Conservation (phyloP, 1,284 basidiomycete genomes). For the Cystobasidiaceae sp. region DNA sequence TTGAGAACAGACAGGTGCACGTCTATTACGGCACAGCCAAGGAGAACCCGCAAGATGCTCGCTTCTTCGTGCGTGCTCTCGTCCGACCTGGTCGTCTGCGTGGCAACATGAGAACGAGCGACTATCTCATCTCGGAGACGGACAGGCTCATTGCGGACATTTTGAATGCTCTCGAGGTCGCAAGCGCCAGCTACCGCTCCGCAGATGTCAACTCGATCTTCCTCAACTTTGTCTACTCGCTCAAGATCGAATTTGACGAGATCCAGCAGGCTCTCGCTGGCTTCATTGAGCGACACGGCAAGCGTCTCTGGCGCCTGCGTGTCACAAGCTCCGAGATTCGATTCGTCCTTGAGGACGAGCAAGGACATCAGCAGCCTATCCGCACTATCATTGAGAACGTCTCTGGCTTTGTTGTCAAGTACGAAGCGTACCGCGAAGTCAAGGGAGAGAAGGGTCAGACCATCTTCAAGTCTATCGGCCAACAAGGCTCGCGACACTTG, state of each 20-base stretch:
- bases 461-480: conserved; percentile 90
- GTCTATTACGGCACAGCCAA: conserved; percentile 93
- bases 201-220: conserved; percentile 44
- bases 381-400: conserved; percentile 98
- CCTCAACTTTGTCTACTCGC: conserved; percentile 65
- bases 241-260: conserved; percentile 90
- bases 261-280: conserved; percentile 92
- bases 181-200: conserved; percentile 75
- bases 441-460: conserved; percentile 88
- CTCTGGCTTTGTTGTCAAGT: conserved; percentile 97
- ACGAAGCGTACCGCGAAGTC: conserved; percentile 98
- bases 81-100: conserved; percentile 90
- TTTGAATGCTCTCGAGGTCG: conserved; percentile 89
- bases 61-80: conserved; percentile 97
- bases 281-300: conserved; percentile 97
- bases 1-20: conserved; percentile 87
- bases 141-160: conserved; percentile 93
- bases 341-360: conserved; percentile 84
- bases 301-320: conserved; percentile 94
- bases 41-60: conserved; percentile 91
- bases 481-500: conserved; percentile 82
- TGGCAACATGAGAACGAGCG: conserved; percentile 83
- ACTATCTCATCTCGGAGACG: conserved; percentile 97
- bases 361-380: conserved; percentile 89
- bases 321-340: conserved; percentile 97